Base-by-base conservation (phyloP, 352 stramenopile species). In the Globisporangium echinulatum region DNA sequence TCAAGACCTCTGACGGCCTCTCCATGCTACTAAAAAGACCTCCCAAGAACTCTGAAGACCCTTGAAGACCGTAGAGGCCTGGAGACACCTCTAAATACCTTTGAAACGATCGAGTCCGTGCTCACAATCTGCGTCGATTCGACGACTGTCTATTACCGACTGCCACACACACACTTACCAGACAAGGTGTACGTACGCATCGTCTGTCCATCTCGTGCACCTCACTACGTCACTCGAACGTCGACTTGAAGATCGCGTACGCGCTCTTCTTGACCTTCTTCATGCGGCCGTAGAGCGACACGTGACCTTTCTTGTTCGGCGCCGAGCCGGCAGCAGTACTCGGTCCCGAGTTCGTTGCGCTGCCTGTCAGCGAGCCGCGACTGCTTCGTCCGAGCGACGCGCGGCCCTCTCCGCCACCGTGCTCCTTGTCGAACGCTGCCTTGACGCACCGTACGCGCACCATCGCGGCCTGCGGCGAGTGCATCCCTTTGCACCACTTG, bases 181-280 rank as follows among this genome's bases (percentile, higher is more conserved):
- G 25, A 33, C 25, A 33, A 33, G 25, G 25, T 33, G 25, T 33
- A 33, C 25, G 25, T 33, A 33, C 25, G 25, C 25, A 33, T 33
- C 25, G 25, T 33, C 25, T 33, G 25, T 33, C 25, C 25, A 33
- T 33, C 25, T 33, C 25, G 25, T 33, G 25, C 25, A 33, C 25
- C 25, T 33, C 25, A 33, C 25, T 33, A 33, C 25, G 25, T 88
- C 75, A 90, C 66, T 90, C 81, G 63, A 92, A 92, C 14, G 79
- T 89, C 43, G 79, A 80, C 63, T 87, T 88, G 74, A 92, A 87
- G 70, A 92, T 92, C 54, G 82, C 80, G 47, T 89, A 74, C 37
- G 80, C 82, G 63, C 70, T 92, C 68, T 88, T 88, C 66, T 87
- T 79, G 38, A 76, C 80, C 56, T 89, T 88, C 63, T 92, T 92